Conservation (phyloP, 2,329 filamentous ascomycete genomes). For the Colletotrichum ledebouriae region DNA sequence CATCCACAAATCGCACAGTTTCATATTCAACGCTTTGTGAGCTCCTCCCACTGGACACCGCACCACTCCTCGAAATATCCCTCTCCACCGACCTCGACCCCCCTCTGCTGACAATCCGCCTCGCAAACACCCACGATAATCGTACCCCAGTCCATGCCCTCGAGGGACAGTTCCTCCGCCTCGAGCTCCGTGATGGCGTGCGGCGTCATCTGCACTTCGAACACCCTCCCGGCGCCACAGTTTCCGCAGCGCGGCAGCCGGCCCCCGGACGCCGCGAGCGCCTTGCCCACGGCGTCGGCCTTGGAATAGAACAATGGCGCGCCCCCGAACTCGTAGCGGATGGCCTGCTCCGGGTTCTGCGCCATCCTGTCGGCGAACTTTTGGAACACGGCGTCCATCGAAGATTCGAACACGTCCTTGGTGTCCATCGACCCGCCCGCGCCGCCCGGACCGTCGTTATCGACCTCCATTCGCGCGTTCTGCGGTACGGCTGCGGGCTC, state of each 20-base stretch:
- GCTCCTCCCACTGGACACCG: slow-evolving; percentile 98
- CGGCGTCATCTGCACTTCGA: slow-evolving; percentile 93
- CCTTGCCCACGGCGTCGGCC: slow-evolving; percentile 78
- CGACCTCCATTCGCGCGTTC: slow-evolving; percentile 64
- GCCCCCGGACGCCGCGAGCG: slow-evolving; percentile 60
- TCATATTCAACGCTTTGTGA: slow-evolving; percentile 56
- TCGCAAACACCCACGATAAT: slow-evolving; percentile 88
- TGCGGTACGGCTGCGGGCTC: slow-evolving; percentile 65
- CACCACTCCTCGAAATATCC: slow-evolving; percentile 95
- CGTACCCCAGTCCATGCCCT: slow-evolving; percentile 99
- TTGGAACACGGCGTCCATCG: slow-evolving; percentile 82
- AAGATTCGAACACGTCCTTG: slow-evolving; percentile 78
- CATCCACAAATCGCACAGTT: slow-evolving; percentile 45
- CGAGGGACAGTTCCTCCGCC: slow-evolving; percentile 75
- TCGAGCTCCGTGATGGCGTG: slow-evolving; percentile 92
- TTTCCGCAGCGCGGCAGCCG: slow-evolving; percentile 80
- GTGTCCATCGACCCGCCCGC: slow-evolving; percentile 56
- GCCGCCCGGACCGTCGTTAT: slow-evolving; percentile 52
- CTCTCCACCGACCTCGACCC: slow-evolving; percentile 70
- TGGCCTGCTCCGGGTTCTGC: slow-evolving; percentile 86
- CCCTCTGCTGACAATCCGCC: slow-evolving; percentile 77
- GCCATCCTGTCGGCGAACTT: slow-evolving; percentile 82
- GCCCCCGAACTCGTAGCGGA: slow-evolving; percentile 84
- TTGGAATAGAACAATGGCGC: slow-evolving; percentile 84
- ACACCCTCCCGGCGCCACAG: slow-evolving; percentile 82